These are phyloP conservation scores for Calycina marina DNA, from an alignment of 2,329 filamentous ascomycete species.

Conservation along the genomic window DNA sequence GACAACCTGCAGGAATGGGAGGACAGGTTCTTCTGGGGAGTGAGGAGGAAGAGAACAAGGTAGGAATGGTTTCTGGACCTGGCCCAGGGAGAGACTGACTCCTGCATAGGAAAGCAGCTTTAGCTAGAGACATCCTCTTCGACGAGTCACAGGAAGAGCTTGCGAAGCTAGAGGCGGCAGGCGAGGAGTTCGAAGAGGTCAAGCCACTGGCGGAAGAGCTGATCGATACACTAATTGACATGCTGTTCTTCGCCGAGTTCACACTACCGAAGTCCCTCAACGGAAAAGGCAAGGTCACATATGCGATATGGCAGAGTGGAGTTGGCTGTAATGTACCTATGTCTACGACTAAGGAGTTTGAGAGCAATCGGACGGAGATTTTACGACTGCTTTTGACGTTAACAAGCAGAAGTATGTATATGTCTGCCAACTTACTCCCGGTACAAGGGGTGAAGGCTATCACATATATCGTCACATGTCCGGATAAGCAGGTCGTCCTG, in stretches of 20 bases:
- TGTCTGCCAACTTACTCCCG: constrained; percentile 64
- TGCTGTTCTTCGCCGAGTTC: constrained; percentile 84
- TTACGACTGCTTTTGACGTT: constrained; percentile 73
- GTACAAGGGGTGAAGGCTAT: constrained; percentile 71
- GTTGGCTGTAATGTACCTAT: constrained; percentile 88
- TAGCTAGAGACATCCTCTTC: constrained; percentile 67
- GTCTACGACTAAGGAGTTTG: constrained; percentile 78
- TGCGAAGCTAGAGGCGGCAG: constrained; percentile 30
- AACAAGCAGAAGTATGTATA: constrained; percentile 86
- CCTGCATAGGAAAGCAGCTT: constrained; percentile 45
- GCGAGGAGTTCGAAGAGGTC: constrained; percentile 60
- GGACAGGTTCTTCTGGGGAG: constrained; percentile 82
- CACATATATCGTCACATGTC: constrained; percentile 75
- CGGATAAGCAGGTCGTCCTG: constrained; percentile 83
- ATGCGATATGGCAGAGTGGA: constrained; percentile 95
- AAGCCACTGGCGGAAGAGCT: constrained; percentile 87
- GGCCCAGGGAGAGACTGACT: too few relatives aligned
- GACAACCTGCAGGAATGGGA: constrained; percentile 77
- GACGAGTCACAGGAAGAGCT: constrained; percentile 52
- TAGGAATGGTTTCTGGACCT: too few relatives aligned
- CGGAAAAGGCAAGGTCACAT: constrained; percentile 68
- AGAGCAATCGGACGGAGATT: constrained; percentile 86
- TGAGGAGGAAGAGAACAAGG: constrained; percentile 52
- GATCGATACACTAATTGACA: constrained; percentile 74
- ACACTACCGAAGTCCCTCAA: constrained; percentile 62